Evolutionary conservation across 2,329 filamentous ascomycete species (phyloP).

Genomic region (Colletotrichum sojae): DNA sequence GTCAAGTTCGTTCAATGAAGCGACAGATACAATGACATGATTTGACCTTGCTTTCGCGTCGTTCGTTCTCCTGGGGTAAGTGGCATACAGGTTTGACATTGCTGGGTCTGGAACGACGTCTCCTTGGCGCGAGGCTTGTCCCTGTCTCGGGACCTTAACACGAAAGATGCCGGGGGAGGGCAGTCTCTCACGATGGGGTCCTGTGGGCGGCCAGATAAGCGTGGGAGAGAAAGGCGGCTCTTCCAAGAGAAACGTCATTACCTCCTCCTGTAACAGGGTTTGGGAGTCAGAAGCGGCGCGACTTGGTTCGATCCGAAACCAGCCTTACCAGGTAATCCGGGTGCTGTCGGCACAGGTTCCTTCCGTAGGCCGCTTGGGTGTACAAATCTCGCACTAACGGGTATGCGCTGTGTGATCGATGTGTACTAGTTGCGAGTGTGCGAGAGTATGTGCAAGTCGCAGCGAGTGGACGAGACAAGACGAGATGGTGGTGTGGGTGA

Average conservation of each 20-base stretch:
- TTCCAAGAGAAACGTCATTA: constrained; percentile 20
- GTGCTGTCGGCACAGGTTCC: constrained; percentile 28
- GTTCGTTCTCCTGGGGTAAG: not conserved
- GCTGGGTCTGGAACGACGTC: not conserved
- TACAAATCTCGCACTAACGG: not conserved
- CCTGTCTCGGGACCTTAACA: constrained; percentile 2
- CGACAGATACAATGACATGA: not conserved
- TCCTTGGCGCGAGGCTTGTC: not conserved
- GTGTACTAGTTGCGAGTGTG: constrained; percentile 5
- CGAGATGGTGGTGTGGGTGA: constrained; percentile 18
- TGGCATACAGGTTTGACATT: not conserved
- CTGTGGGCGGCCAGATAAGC: constrained; percentile 1
- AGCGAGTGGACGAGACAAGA: not conserved
- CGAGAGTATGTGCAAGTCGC: constrained; percentile 12
- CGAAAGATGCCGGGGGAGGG: not conserved
- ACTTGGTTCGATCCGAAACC: constrained; percentile 29
- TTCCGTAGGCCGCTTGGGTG: constrained; percentile 37
- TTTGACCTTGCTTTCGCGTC: not conserved
- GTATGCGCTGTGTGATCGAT: constrained; percentile 9
- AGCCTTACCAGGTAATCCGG: constrained; percentile 22
- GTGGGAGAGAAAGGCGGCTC: not conserved
- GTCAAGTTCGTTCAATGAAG: constrained; percentile 33
- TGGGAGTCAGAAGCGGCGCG: constrained; percentile 6
- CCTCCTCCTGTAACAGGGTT: constrained; percentile 10
- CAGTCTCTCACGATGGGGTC: no score